These are phyloP conservation scores for Ceratocystis destructans DNA, from an alignment of 2,329 filamentous ascomycete species.

Conservation along the genomic window DNA sequence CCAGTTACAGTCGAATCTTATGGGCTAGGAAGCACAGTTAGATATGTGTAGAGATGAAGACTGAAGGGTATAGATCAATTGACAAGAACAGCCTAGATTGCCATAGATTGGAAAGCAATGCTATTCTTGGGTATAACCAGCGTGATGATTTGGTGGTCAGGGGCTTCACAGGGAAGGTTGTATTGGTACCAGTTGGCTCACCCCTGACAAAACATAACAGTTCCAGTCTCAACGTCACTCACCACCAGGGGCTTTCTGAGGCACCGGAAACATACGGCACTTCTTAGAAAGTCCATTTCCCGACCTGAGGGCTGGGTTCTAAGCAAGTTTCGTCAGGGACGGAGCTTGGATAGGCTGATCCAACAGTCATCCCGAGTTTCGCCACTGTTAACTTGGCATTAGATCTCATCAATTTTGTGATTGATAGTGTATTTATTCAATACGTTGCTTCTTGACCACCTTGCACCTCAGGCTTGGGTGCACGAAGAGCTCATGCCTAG, in stretches of 20 bases:
- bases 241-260: not conserved
- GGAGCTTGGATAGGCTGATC: not conserved
- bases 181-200: not conserved
- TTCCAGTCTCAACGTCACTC: not conserved
- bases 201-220: not conserved
- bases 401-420: not conserved
- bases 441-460: not conserved
- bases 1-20: too few species aligned
- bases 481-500: not conserved
- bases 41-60: too few species aligned
- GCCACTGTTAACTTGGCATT: not conserved
- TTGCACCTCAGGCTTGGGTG: not conserved
- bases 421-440: not conserved
- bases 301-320: not conserved
- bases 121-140: not conserved
- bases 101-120: not conserved
- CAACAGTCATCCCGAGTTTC: not conserved
- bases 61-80: not conserved
- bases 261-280: not conserved
- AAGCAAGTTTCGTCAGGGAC: not conserved
- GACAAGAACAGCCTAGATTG: not conserved
- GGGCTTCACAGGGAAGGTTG: not conserved
- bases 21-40: too few species aligned
- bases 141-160: not conserved
- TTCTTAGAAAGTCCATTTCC: not conserved